Base-by-base conservation (phyloP, 306 rosid genomes). In the Sicyos edulis region DNA sequence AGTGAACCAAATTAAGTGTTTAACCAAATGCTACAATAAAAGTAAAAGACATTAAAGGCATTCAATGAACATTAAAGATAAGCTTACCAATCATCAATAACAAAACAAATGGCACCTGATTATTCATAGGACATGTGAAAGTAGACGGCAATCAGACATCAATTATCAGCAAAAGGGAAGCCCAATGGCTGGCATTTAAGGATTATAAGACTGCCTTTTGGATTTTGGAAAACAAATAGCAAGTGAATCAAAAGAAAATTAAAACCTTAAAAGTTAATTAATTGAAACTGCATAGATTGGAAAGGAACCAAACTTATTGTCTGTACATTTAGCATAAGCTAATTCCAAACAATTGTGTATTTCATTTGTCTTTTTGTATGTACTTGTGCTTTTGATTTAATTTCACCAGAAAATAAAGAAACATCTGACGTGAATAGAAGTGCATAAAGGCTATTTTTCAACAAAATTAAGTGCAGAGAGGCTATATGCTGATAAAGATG, bases 291-390 rank as follows among this genome's bases (percentile, higher is more conserved):
- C 24, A 40, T 8, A 6, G 37, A 45, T 20, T 45, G 71, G 26
- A 42, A 37, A 10, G 26, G 54, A 22, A 20, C 51, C 5, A 21
- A 45, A 17, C 54, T 66, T 8, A 66, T 20, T 34, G 12, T 45
- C 54, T 44, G 71, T 19, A 12, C 19, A 45, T 66, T 21, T 42
- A 45, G 19, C 54, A 66, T 21, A 12, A 19, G 47, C 37, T 45
- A 47, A 20, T 7, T 21, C 40, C 29, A 17, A 37, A 19, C 8
- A 37, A 16, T 53, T 16, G 12, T 21, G 17, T 66, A 45, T 20
- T 44, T 66, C 19, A 66, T 5, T 66, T 7, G 40, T 66, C 72
- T 66, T 66, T n/a, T 12, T 66, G 34, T 66, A 32, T 66, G 54
- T 45, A 19, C 72, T 21, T 66, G 40, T 20, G 52, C 55, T 45